These are phyloP conservation scores for Singerocomus rubriflavus DNA, from an alignment of 1,284 basidiomycete species.

Conservation along the genomic window DNA sequence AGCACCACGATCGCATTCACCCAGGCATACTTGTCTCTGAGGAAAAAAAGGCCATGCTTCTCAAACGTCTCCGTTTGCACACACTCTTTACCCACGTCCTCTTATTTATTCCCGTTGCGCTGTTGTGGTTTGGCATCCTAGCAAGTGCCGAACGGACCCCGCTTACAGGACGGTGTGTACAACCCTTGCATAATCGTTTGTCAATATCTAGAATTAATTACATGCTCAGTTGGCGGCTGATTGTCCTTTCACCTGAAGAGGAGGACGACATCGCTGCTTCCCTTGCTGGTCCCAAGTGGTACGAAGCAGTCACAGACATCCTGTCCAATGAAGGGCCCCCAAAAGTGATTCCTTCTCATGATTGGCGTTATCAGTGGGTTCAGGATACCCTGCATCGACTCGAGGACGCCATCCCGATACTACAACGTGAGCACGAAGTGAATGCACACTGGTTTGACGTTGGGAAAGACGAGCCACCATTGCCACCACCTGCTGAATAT, in stretches of 20 bases:
- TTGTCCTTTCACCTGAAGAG: constrained; percentile 86
- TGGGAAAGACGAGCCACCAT: constrained; percentile 46
- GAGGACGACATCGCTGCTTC: constrained; percentile 80
- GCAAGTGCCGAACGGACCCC: constrained; percentile 82
- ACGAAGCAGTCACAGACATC: constrained; percentile 74
- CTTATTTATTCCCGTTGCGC: constrained; percentile 60
- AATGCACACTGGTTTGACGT: constrained; percentile 56
- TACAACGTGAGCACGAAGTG: constrained; percentile 54
- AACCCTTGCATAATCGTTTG: background rate
- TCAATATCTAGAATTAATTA: constrained; percentile 3
- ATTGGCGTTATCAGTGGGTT: constrained; percentile 88
- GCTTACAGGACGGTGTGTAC: constrained; percentile 71
- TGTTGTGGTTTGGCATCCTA: constrained; percentile 74
- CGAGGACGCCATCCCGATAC: constrained; percentile 65
- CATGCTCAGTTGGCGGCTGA: constrained; percentile 68
- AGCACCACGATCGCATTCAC: constrained; percentile 48
- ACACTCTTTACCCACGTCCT: constrained; percentile 56
- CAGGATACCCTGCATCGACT: constrained; percentile 69
- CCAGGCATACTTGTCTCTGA: constrained; percentile 45
- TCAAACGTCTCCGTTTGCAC: constrained; percentile 46
- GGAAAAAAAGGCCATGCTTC: constrained; percentile 45
- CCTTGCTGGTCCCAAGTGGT: constrained; percentile 82
- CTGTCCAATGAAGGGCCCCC: constrained; percentile 67
- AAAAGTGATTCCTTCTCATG: constrained; percentile 58
- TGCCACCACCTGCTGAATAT: constrained; percentile 72